phyloP scores from a whole-genome alignment of 495 filamentous ascomycete genomes.

The Sabuloglossum arenarium region DNA sequence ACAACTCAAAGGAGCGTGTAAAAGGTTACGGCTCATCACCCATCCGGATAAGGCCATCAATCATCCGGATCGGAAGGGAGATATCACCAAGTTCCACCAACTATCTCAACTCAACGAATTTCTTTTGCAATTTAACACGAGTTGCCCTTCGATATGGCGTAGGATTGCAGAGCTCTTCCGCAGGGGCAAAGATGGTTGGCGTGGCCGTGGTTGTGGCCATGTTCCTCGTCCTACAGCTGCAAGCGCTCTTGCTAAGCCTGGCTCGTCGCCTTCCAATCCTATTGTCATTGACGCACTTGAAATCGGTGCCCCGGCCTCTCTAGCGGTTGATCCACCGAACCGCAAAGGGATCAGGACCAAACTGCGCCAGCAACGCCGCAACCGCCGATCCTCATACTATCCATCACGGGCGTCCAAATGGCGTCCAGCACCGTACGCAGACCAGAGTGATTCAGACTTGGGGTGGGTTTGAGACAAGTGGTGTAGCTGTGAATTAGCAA shows the following conservation, averaged over 20 bases:
- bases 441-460: not conserved
- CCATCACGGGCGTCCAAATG: not conserved
- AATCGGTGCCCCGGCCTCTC: not conserved
- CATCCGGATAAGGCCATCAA: not conserved
- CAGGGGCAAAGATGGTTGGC: not conserved
- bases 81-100: not conserved
- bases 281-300: not conserved
- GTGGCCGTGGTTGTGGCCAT: no score
- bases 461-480: not conserved
- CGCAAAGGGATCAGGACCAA: not conserved
- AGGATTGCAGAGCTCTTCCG: not conserved
- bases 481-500: not conserved
- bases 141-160: not conserved
- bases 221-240: no score
- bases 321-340: not conserved
- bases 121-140: not conserved
- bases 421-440: not conserved
- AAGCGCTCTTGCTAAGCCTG: not conserved
- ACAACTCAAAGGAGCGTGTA: not conserved
- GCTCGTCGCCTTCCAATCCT: not conserved
- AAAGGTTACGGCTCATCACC: not conserved
- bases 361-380: not conserved
- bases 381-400: not conserved
- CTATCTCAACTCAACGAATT: not conserved
- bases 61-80: not conserved